Evolutionary conservation across 768 basidiomycete species (phyloP), one percentile per base, ranked within the genome.

Genomic region (Crepidotus variabilis): DNA sequence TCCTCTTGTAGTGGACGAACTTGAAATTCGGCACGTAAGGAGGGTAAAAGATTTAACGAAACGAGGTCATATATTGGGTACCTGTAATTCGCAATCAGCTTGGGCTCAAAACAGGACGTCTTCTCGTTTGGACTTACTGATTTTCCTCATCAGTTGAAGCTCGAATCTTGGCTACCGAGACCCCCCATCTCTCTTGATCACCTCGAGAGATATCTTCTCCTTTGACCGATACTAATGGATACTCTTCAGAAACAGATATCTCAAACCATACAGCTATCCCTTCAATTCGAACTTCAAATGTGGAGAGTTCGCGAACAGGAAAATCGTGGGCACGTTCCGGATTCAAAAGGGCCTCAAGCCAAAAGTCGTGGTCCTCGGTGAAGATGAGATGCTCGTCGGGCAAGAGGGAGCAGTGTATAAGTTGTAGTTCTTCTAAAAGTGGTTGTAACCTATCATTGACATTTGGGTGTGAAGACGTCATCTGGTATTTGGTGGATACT

Each of bases 31-130:
- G 75, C 72, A 61, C 83, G 82, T 2, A 90, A 65, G 6, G 77
- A 63, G 0, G 87, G 84, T 0, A 89, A 71, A 21, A 87, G 76
- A 61, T 86, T 77, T 0, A 78, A 65, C 0, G 81, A 81, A 1
- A 89, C 57, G 9, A 88, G 65, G 62, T 88, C 77, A 64, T 83
- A 90, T 14, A 81, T 63, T 0, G 83, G 84, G 66, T 80, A 87
- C 57, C 87, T 90, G 35, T 13, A 36, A 23, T 28, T 8, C 8
- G 28, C 43, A 36, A 51, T 51, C 6, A 39, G 39, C 18, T 43
- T 11, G 18, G 5, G 14, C 5, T 16, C 14, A 43, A 5, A 5
- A 14, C 39, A 43, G 35, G 35, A 36, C 5, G 13, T 5, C 39
- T 43, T 5, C 11, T 2, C 5, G 3, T 14, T 1, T 6, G 43